Evolutionary conservation across 805 yeast species (phyloP).

Genomic region (Zygoascus tannicola): DNA sequence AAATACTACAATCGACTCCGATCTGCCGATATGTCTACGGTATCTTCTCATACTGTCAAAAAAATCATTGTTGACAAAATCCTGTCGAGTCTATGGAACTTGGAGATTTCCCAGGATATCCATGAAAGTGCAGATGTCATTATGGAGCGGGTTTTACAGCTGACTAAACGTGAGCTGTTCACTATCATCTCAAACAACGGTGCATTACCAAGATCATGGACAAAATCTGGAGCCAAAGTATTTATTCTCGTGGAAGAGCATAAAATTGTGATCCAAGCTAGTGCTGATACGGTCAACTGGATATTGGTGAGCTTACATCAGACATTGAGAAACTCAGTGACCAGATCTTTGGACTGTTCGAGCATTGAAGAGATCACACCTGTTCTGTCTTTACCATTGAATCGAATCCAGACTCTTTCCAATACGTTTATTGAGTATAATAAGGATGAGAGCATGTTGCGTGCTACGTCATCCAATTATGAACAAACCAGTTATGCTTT

Average conservation of each 20-base stretch:
- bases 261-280: conserved; percentile 33
- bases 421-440: conserved; percentile 20
- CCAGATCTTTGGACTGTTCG: conserved; percentile 29
- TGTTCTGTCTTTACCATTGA: conserved; percentile 14
- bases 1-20: conserved; percentile 7
- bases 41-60: conserved; percentile 12
- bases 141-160: conserved; percentile 27
- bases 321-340: conserved; percentile 25
- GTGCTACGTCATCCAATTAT: conserved; percentile 11
- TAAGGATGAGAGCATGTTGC: conserved; percentile 10
- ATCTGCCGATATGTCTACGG: background rate
- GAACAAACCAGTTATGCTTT: conserved; percentile 16
- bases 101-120: conserved; percentile 19
- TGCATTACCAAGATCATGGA: conserved; percentile 31
- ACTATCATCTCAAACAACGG: conserved; percentile 35
- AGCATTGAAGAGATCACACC: conserved; percentile 9
- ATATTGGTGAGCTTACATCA: conserved; percentile 35
- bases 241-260: conserved; percentile 28
- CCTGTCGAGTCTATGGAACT: conserved; percentile 31
- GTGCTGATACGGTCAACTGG: conserved; percentile 35
- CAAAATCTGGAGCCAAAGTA: conserved; percentile 35
- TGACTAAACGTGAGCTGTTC: conserved; percentile 34
- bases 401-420: conserved; percentile 23
- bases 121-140: conserved; percentile 29
- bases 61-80: conserved; percentile 23